Evolutionary conservation across 306 rosid species (phyloP), one percentile per base, ranked within the genome.

Genomic region (Ormosia semicastrata): DNA sequence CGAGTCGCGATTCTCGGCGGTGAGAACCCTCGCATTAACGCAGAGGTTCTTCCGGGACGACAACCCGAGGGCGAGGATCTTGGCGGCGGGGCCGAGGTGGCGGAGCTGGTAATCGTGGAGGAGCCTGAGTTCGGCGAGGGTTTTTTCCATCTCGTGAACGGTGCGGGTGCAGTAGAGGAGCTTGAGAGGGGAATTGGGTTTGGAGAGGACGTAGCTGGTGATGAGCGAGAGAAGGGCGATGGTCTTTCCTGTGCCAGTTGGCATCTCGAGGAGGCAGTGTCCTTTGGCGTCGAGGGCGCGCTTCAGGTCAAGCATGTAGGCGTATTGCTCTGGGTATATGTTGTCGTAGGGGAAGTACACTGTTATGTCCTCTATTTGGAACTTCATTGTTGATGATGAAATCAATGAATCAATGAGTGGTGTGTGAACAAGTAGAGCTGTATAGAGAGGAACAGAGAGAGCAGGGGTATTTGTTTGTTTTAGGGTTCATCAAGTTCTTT

Each of bases 91-190:
- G 5, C 95, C 98, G 3, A 93, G 85, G 71, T 83, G 92, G 6
- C 58, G 80, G 40, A 87, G 47, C 89, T 90, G 97, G 86, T 91
- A 95, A 9, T 81, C 54, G 9, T 93, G 97, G 57, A 95, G 97
- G 46, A 90, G 83, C 63, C 85, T 86, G 44, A 95, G 97, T 82
- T 95, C 99, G 52, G 93, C 89, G 1, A 93, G 93, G 8, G 99
- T 95, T 83, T 95, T 95, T 89, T 95, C 99, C 98, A 95, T 95
- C 85, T 95, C 98, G 79, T 95, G 99, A 12, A 95, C 99, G 4
- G 99, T 95, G 49, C 98, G 95, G 6, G 99, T 95, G 83, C 98
- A 95, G 84, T 95, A 95, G 70, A 95, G 84, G 78, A 95, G 97
- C 80, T 95, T 95, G 71, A 95, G 88, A 0, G 95, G 94, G 47